Conservation (phyloP, 176 grass and related monocot species). For the Ananas comosus region DNA sequence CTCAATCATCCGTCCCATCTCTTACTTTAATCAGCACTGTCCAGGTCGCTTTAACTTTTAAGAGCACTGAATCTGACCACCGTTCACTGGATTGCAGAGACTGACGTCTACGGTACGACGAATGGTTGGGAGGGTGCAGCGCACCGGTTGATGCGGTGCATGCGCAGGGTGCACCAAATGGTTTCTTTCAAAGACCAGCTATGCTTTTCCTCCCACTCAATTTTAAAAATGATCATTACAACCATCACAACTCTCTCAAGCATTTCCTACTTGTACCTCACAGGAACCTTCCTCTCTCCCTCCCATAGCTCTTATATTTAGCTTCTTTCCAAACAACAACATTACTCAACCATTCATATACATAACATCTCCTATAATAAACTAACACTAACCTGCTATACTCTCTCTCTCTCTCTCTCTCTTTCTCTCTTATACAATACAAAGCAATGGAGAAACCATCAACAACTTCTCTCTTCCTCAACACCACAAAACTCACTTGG, state of each 20-base stretch:
- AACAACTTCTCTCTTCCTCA: constrained; percentile 23
- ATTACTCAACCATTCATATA: neutral
- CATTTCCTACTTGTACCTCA: neutral
- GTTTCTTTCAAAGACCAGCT: no score
- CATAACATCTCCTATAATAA: neutral
- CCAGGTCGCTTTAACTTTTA: no score
- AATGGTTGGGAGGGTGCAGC: no score
- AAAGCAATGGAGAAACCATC: constrained; percentile 42
- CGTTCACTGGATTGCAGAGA: no score
- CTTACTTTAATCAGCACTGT: no score
- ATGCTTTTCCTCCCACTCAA: no score
- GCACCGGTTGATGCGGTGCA: no score
- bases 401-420: neutral
- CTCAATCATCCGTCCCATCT: no score
- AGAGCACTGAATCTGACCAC: no score
- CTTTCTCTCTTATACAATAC: neutral
- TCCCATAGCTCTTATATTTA: neutral
- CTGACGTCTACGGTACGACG: no score
- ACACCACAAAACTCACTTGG: constrained; percentile 23
- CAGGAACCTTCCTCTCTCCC: neutral
- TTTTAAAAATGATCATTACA: neutral
- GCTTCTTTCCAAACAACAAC: neutral
- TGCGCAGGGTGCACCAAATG: no score
- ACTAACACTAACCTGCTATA: constrained; percentile 18
- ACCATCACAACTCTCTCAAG: neutral